Base-by-base conservation (phyloP, 2,329 filamentous ascomycete genomes). In the Chaetomium strumarium region DNA sequence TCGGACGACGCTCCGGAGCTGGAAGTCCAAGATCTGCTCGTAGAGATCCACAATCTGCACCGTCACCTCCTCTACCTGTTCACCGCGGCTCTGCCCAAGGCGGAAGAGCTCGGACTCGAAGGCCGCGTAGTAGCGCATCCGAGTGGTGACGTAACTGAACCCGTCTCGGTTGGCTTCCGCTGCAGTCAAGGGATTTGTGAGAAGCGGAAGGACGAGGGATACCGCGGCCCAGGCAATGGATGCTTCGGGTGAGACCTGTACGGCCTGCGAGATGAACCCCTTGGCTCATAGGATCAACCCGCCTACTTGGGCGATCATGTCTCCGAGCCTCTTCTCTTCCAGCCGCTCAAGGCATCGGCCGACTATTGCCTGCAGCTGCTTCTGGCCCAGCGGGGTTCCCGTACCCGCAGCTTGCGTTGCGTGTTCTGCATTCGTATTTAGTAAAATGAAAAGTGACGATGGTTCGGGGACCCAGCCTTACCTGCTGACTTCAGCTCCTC, bases 171-270 rank as follows among this genome's bases (percentile, higher is more conserved):
- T 68, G 11, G 65, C 68, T 39, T 62, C 61, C 0, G 65, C 56
- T 10, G 60, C 66, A 1, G 57, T 56, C 8, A 16, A 51, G 5
- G 63, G 64, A 41, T 66, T 68, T 8, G 60, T 67, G 38, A 72
- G 61, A 3, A 71, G 59, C 0, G 68, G 68, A 1, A 72, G 62
- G 39, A 70, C 42, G 16, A 70, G 46, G 56, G 62, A 68, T 56
- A 72, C 65, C 58, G 70, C 72, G 3, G 63, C 63, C 66, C 64
- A 67, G 2, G 53, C 63, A 8, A 68, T 47, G 6, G 66, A 67
- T 16, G 64, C 68, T 43, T 66, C 58, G 1, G 66, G 66, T 2
- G 63, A 65, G 11, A 42, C 62, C 48, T 64, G 64, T 42, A 66
- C 60, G n/a, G 63, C 67, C 8, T 63, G 52, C 9, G 48, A 47